Evolutionary conservation across 371 early-diverging fungal genomes (phyloP), one percentile per base, ranked within the genome.

Genomic region (Rozella allomycis): DNA sequence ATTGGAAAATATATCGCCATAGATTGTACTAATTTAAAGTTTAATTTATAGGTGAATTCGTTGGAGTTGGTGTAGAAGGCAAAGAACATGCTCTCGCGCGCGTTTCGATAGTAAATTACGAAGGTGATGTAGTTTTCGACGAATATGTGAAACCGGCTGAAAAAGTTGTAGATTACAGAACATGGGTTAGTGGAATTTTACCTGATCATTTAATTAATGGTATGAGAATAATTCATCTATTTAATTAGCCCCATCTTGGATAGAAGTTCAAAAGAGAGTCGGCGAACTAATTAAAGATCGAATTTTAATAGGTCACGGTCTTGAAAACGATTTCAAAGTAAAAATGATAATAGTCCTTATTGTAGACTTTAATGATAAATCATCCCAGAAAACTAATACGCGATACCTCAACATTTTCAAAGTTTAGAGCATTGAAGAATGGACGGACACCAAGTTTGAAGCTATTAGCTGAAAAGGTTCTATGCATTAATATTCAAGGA

Each of bases 1-100:
- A 39, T 60, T n/a, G 83, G 81, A 23, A 77, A 76, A 42, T 84
- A 60, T 42, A 48, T 94, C 2, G 91, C 82, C 6, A 77, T 94
- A 17, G 96, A 94, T 68, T 94, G 96, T 52, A 94, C 93, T 50
- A 93, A 90, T 93, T 93, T 94, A 28, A 93, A 91, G 20, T 12
- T 12, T 28, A 5, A 14, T 14, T 7, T 16, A 12, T 6, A 12
- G 9, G 13, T 6, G 23, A 23, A 11, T 11, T 8, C 8, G 11
- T 23, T 11, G 6, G 6, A 8, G 78, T 78, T n/a, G 91, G 90
- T 1, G 59, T 63, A 10, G 70, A 67, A 19, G 96, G 87, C 2
- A 38, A 25, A 8, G 50, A 68, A 20, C 80, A 85, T 3, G 77
- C 68, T 10, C 47, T 94, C 31, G 96, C 90, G 0, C 68, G 94